A percentile compares a stretch with the other conserved stretches of the same genome.
These are phyloP conservation scores for Saccharomycopsis sp. DNA, from an alignment of 805 yeast species.

Conservation along the genomic window DNA sequence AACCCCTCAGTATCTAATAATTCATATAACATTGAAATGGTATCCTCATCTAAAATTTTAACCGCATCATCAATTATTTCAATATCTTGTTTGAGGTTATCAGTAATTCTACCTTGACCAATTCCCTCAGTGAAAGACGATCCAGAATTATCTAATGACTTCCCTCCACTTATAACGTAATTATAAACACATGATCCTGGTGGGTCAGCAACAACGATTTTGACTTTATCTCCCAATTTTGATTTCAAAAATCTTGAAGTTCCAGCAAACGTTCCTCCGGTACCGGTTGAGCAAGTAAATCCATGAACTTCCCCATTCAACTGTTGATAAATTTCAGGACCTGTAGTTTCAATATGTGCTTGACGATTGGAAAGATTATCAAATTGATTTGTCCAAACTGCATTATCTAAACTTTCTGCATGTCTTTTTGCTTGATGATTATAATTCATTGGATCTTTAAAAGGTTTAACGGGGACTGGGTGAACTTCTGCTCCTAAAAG, in stretches of 20 bases:
- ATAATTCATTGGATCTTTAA: constrained; percentile 71
- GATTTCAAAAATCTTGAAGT: constrained; percentile 67
- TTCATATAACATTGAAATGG: constrained; percentile 76
- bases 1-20: constrained; percentile 84
- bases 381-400: constrained; percentile 90
- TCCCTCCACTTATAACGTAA: constrained; percentile 61
- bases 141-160: constrained; percentile 61
- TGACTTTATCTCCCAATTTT: constrained; percentile 48
- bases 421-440: constrained; percentile 82
- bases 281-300: constrained; percentile 85
- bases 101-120: constrained; percentile 91
- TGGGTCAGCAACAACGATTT: constrained; percentile 78
- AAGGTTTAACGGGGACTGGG: constrained; percentile 85
- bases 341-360: constrained; percentile 83
- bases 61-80: constrained; percentile 72
- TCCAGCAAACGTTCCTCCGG: constrained; percentile 91
- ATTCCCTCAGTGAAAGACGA: constrained; percentile 91
- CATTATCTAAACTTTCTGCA: constrained; percentile 65
- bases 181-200: constrained; percentile 85
- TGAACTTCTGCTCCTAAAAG: constrained; percentile 77
- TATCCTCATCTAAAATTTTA: constrained; percentile 65
- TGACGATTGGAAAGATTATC: constrained; percentile 82
- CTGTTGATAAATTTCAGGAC: constrained; percentile 89
- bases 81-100: constrained; percentile 64
- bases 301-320: constrained; percentile 69